Evolutionary conservation across 441 rosid genomes (phyloP).

Genomic region (Adansonia grandidieri): DNA sequence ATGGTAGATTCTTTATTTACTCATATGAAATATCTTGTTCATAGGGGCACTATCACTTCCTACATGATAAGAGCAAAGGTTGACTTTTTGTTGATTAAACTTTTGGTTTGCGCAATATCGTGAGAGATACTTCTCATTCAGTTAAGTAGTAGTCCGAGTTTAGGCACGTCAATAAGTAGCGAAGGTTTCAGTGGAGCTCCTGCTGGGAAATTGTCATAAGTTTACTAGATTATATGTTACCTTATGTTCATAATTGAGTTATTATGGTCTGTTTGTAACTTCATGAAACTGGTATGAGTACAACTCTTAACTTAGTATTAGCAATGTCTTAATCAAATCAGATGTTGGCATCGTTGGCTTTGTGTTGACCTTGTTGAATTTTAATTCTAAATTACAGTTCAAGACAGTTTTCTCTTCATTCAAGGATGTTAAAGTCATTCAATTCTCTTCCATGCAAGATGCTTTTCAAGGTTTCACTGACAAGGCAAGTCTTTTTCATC

Average conservation of each 20-base stretch:
- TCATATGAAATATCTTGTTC: constrained; percentile 13
- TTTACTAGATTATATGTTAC: background rate
- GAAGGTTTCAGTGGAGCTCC: background rate
- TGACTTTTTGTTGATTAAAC: constrained; percentile 12
- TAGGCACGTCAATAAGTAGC: background rate
- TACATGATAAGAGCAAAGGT: background rate
- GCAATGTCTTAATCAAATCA: background rate
- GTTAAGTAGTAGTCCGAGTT: background rate
- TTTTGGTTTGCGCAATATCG: constrained; percentile 11
- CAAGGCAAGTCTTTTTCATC: constrained; percentile 56
- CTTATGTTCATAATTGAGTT: background rate
- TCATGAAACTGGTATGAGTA: background rate
- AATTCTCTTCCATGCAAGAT: constrained; percentile 87
- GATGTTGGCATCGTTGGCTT: constrained; percentile 2
- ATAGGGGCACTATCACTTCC: background rate
- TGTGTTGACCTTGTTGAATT: constrained; percentile 14
- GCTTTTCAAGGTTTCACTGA: constrained; percentile 77
- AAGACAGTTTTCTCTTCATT: constrained; percentile 69
- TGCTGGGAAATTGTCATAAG: background rate
- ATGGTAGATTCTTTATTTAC: constrained; percentile 32
- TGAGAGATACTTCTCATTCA: background rate
- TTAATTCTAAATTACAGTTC: constrained; percentile 51
- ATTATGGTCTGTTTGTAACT: background rate
- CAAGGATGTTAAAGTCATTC: constrained; percentile 78
- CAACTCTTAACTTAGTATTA: background rate